These are phyloP conservation scores for Citrullus mucosospermus DNA, from an alignment of 306 rosid species.

Conservation along the genomic window DNA sequence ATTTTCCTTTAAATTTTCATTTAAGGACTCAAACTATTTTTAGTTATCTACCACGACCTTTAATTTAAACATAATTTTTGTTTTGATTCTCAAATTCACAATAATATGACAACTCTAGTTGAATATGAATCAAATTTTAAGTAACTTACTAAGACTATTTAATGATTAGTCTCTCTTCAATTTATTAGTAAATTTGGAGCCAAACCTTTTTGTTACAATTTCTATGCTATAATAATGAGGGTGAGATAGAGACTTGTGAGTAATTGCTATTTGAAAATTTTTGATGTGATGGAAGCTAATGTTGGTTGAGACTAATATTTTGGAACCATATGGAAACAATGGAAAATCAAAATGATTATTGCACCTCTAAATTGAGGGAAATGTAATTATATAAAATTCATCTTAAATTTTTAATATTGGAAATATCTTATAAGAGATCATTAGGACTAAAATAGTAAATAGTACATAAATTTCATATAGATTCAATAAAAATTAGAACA, in stretches of 20 bases:
- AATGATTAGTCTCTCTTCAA: not conserved
- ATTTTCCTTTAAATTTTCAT: no score
- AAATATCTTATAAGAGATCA: not conserved
- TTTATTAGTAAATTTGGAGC: not conserved
- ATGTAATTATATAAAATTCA: not conserved
- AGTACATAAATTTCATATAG: not conserved
- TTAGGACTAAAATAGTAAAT: not conserved
- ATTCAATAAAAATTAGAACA: not conserved
- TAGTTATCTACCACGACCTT: no score
- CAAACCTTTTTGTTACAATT: not conserved
- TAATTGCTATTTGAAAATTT: not conserved
- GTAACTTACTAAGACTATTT: no score
- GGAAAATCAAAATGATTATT: not conserved
- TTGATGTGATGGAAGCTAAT: conserved; percentile 7
- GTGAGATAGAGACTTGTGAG: not conserved
- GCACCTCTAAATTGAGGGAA: not conserved
- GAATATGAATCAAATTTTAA: no score
- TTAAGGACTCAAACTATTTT: no score
- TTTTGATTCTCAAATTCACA: no score
- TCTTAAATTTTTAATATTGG: not conserved
- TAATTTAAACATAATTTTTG: no score
- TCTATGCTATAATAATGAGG: not conserved
- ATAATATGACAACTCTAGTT: no score
- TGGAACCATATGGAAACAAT: not conserved
- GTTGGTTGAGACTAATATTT: not conserved